Evolutionary conservation across 2,329 filamentous ascomycete genomes (phyloP), one percentile per base, ranked within the genome.

Genomic region (Clarireedia monteithiana): DNA sequence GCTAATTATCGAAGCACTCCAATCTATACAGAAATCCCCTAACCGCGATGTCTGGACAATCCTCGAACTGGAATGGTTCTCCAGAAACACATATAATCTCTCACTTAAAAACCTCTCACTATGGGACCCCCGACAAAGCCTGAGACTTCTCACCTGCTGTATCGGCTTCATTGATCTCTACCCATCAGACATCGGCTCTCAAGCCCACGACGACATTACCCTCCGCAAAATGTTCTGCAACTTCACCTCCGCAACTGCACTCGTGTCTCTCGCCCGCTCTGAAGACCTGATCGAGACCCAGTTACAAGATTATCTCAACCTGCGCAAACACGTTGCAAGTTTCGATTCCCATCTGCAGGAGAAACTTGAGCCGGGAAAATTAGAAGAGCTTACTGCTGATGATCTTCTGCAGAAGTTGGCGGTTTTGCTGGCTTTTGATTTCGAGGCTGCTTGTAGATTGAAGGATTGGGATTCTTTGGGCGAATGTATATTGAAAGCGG

Each of bases 31-130:
- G 2, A 72, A 74, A 44, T 72, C 75, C 71, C 34, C 62, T 61
- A 70, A 57, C 70, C 42, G 26, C 48, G 38, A 14, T 73, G 48
- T 65, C 1, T 90, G 91, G 65, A 80, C 78, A 0, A 57, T 77
- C 0, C 68, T 75, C 3, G 90, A 96, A 63, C 74, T 95, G 3
- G 80, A 91, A 62, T 95, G 90, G 90, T 91, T 95, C 67, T 86
- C 85, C 39, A 85, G 85, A 60, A 92, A 88, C 60, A 79, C 86
- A 1, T 95, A 95, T 73, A 95, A 94, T 62, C 69, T 91, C 6
- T 85, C 84, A 0, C 70, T 92, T 4, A 82, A 83, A 58, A 75
- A 85, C 57, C 78, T 77, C 61, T 75, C 79, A 3, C 60, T 57
- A 0, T 85, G 86, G 76, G 68, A 78, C 24, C 74, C 84, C 1